Evolutionary conservation across 495 filamentous ascomycete species (phyloP).

Genomic region (Xanthoparmelia taractica): DNA sequence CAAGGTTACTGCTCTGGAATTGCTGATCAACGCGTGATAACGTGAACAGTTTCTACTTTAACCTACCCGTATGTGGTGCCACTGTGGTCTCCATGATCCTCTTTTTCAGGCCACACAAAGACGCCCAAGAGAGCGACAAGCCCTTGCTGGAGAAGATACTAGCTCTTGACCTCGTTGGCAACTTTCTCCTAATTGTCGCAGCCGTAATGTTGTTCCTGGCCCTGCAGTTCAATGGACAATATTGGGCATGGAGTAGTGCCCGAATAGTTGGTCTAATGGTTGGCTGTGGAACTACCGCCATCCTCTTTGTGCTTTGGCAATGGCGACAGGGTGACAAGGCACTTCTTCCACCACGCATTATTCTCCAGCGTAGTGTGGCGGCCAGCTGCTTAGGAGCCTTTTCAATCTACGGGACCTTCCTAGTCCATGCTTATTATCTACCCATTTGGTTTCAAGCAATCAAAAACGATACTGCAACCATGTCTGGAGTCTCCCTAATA

Average conservation of each 20-base stretch:
- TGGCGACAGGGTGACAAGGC: slow-evolving; percentile 35
- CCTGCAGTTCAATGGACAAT: slow-evolving; percentile 55
- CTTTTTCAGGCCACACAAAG: slow-evolving; percentile 36
- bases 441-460: slow-evolving; percentile 73
- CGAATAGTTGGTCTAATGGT: slow-evolving; percentile 42
- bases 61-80: slow-evolving; percentile 48
- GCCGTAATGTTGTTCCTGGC: slow-evolving; percentile 53
- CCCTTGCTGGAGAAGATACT: slow-evolving; percentile 35
- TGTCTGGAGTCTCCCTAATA: slow-evolving; percentile 33
- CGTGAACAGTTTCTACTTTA: slow-evolving; percentile 41
- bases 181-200: slow-evolving; percentile 44
- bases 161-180: slow-evolving; percentile 48
- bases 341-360: slow-evolving; percentile 33
- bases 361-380: slow-evolving; percentile 33
- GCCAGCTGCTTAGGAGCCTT: slow-evolving; percentile 27
- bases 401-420: slow-evolving; percentile 26
- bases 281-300: slow-evolving; percentile 28
- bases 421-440: slow-evolving; percentile 50
- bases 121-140: slow-evolving; percentile 29
- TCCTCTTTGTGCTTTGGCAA: slow-evolving; percentile 30
- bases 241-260: slow-evolving; percentile 44
- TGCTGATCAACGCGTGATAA: slow-evolving; percentile 1
- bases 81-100: slow-evolving; percentile 44
- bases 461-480: slow-evolving; percentile 28
- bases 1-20: background rate